phyloP scores from a whole-genome alignment of 1,284 basidiomycete genomes.

The Puccinia sorghi region DNA sequence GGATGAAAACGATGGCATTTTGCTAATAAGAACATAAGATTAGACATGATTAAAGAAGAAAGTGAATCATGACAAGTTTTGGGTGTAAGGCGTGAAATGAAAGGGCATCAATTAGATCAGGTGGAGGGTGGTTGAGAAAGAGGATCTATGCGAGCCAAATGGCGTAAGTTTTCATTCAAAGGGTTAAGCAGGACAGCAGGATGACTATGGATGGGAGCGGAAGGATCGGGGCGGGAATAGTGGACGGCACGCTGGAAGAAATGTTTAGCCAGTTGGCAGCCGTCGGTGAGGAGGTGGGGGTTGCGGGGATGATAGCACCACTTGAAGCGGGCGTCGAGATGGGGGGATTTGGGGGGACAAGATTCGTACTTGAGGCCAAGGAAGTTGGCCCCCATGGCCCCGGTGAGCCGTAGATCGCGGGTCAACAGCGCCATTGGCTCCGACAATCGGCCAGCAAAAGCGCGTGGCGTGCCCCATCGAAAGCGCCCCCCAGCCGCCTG shows the following conservation, averaged over 20 bases:
- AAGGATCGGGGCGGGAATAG: background rate
- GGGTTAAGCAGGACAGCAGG: background rate
- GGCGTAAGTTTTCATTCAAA: slow-evolving; percentile 11
- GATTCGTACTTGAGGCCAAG: slow-evolving; percentile 25
- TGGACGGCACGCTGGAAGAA: slow-evolving; percentile 32
- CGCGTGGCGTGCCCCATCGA: background rate
- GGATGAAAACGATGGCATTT: too few species aligned
- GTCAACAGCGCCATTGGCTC: slow-evolving; percentile 7
- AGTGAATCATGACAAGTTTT: too few species aligned
- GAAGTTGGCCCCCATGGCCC: slow-evolving; percentile 25
- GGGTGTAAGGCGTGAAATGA: too few species aligned
- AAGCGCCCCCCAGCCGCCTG: background rate
- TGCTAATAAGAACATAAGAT: too few species aligned
- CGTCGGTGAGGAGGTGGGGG: background rate
- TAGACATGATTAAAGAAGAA: too few species aligned
- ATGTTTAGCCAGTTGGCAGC: slow-evolving; percentile 13
- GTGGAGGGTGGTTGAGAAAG: background rate
- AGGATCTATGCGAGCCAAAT: slow-evolving; percentile 4
- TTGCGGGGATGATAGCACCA: slow-evolving; percentile 13
- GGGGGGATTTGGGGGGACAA: slow-evolving; percentile 5
- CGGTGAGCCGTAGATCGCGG: slow-evolving; percentile 25
- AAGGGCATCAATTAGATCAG: background rate
- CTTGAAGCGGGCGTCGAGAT: background rate
- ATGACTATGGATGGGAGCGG: background rate
- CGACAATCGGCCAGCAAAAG: slow-evolving; percentile 24